Evolutionary conservation across 139 green algal genomes (phyloP), one percentile per base, ranked within the genome.

Genomic region (Prasinococcaceae sp.): DNA sequence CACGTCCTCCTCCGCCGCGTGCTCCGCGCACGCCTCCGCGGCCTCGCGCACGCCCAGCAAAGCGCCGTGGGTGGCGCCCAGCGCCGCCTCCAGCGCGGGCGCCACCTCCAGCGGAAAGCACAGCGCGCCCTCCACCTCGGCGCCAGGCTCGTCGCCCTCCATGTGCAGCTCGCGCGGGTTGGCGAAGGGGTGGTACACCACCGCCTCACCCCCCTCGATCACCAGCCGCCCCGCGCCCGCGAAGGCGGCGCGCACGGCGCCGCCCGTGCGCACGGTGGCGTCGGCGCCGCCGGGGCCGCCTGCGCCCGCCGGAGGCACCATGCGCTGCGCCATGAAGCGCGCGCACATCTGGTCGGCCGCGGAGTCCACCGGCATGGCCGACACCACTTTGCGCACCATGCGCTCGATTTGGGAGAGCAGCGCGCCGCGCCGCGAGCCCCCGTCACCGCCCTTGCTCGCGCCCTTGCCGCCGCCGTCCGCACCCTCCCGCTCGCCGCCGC

Each of bases 91-190:
- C 0, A 41, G 33, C 33, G 33, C 33, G 33, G 33, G 33, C 14
- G 33, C 33, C 12, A 41, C 33, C 33, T 41, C 33, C 12, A 41
- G 12, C 12, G 12, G 12, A 41, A 41, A 41, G 30, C 45, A 19
- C 9, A 49, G 22, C 16, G 24, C 24, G 6, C 52, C 22, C 6
- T 39, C 20, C 39, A 35, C 38, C 4, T 25, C 38, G 4, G 6
- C 39, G 20, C 16, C 53, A 16, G 25, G 40, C 14, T 33, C 53
- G 26, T 44, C 41, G 23, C 20, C n/a, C 27, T 54, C 59, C 28
- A 42, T 66, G 53, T 68, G 60, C 28, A 45, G 30, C 19, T 36
- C 26, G n/a, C 60, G 35, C 2, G 20, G 19, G 30, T 68, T 70
- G 26, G 27, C 20, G 27, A 55, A 24, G 24, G 22, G 37, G 47